Evolutionary conservation across 2,329 filamentous ascomycete genomes (phyloP).

Genomic region (Trichothecium roseum): DNA sequence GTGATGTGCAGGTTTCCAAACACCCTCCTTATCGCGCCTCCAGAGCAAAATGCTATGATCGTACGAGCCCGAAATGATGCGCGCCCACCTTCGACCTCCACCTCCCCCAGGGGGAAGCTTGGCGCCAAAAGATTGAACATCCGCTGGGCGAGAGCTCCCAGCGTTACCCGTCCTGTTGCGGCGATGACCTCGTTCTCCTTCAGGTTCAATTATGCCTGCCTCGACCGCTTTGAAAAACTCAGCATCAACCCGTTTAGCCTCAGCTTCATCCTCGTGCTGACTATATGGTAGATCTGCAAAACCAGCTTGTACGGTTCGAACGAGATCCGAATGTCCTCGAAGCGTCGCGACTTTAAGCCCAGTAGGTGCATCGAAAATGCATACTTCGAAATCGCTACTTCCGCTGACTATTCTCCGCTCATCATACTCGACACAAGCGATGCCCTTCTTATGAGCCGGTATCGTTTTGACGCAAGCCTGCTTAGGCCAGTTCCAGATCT

Average conservation of each 20-base stretch:
- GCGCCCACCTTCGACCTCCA: constrained; percentile 76
- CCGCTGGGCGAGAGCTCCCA: constrained; percentile 63
- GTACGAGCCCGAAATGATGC: constrained; percentile 96
- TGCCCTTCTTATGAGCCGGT: constrained; percentile 84
- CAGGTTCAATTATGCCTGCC: constrained; percentile 34
- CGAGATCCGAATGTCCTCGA: constrained; percentile 70
- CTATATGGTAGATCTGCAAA: constrained; percentile 84
- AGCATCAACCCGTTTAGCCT: constrained; percentile 63
- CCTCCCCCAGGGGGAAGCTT: constrained; percentile 86
- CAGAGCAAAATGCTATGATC: constrained; percentile 94
- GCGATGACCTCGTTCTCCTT: constrained; percentile 18
- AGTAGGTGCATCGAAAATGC: constrained; percentile 82
- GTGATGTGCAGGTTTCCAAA: constrained; percentile 70
- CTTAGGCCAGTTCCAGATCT: constrained; percentile 84
- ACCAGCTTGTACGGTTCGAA: constrained; percentile 88
- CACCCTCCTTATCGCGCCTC: constrained; percentile 74
- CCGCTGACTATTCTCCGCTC: constrained; percentile 88
- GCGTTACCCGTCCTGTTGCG: constrained; percentile 46
- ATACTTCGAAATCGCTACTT: constrained; percentile 91
- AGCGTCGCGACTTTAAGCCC: constrained; percentile 85
- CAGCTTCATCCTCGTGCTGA: constrained; percentile 59
- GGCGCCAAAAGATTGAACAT: constrained; percentile 71
- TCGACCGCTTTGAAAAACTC: constrained; percentile 57
- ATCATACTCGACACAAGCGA: constrained; percentile 96
- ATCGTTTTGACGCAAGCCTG: constrained; percentile 69